Evolutionary conservation across 2,329 filamentous ascomycete species (phyloP).

Genomic region (Epichloe uncinata): DNA sequence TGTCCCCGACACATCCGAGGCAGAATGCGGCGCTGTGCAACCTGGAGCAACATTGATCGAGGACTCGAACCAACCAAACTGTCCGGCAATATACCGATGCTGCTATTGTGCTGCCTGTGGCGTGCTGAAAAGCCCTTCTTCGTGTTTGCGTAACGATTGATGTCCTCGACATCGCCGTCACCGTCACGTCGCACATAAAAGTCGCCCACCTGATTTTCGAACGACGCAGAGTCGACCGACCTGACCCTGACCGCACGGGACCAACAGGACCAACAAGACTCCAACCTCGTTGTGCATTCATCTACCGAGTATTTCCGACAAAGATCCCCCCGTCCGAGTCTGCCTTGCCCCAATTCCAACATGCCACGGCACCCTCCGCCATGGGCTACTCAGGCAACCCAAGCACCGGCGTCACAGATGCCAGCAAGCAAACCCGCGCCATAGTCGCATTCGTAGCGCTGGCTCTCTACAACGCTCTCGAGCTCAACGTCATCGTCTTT

Average conservation of each 20-base stretch:
- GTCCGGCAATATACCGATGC: neutral
- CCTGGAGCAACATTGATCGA: no score
- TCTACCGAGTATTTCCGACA: neutral
- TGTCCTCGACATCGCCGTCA: neutral
- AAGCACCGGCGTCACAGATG: neutral
- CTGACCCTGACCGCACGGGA: neutral
- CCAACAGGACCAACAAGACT: neutral
- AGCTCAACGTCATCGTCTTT: slow-evolving; percentile 19
- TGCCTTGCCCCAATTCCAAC: neutral
- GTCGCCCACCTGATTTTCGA: neutral
- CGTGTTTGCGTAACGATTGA: neutral
- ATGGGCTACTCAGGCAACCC: slow-evolving; percentile 6
- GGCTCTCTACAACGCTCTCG: slow-evolving; percentile 17
- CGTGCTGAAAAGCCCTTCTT: neutral
- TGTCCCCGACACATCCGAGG: no score
- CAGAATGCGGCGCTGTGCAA: no score
- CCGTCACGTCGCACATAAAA: neutral
- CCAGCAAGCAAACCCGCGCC: neutral
- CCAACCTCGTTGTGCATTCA: neutral
- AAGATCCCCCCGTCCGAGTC: neutral
- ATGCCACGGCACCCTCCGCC: neutral
- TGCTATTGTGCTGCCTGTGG: neutral
- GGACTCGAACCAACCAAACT: no score
- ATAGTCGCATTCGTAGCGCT: slow-evolving; percentile 4
- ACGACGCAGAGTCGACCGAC: neutral